Evolutionary conservation across 1,284 basidiomycete genomes (phyloP).

Genomic region (Puccinia brachypodii): DNA sequence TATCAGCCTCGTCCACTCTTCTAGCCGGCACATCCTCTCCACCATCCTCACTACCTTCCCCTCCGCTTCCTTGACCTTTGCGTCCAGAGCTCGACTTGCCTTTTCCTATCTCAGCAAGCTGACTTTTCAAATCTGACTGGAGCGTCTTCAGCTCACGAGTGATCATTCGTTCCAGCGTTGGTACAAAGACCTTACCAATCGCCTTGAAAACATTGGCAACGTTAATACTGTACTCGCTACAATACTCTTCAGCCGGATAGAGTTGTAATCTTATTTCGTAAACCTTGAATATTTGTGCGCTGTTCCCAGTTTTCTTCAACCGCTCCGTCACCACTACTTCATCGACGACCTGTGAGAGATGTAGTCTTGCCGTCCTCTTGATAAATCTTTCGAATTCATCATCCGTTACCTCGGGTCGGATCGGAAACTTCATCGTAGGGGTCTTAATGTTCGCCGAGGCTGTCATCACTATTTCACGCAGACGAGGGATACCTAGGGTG

Average conservation of each 20-base stretch:
- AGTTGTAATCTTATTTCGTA: conserved; percentile 82
- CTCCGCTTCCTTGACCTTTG: conserved; percentile 55
- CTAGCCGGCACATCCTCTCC: conserved; percentile 64
- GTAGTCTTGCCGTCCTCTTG: conserved; percentile 82
- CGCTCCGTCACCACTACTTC: conserved; percentile 78
- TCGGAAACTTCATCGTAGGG: conserved; percentile 92
- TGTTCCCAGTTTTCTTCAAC: conserved; percentile 65
- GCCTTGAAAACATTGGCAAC: conserved; percentile 72
- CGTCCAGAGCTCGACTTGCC: conserved; percentile 66
- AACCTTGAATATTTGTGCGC: conserved; percentile 67
- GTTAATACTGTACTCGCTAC: conserved; percentile 77
- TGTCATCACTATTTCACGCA: conserved; percentile 99
- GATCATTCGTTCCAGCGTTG: conserved; percentile 83
- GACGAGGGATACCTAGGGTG: conserved; percentile 95
- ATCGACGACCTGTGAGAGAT: conserved; percentile 86
- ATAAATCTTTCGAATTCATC: conserved; percentile 75
- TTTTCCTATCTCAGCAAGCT: conserved; percentile 78
- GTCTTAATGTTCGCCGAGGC: conserved; percentile 95
- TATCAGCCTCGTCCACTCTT: conserved; percentile 51
- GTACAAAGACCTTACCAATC: conserved; percentile 76
- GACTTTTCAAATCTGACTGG: conserved; percentile 75
- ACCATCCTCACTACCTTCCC: conserved; percentile 57
- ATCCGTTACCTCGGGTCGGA: conserved; percentile 64
- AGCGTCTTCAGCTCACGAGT: conserved; percentile 80
- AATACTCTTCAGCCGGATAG: conserved; percentile 83